These are phyloP conservation scores for Syzygium jambos DNA, from an alignment of 345 rosid genomes.

Conservation along the genomic window DNA sequence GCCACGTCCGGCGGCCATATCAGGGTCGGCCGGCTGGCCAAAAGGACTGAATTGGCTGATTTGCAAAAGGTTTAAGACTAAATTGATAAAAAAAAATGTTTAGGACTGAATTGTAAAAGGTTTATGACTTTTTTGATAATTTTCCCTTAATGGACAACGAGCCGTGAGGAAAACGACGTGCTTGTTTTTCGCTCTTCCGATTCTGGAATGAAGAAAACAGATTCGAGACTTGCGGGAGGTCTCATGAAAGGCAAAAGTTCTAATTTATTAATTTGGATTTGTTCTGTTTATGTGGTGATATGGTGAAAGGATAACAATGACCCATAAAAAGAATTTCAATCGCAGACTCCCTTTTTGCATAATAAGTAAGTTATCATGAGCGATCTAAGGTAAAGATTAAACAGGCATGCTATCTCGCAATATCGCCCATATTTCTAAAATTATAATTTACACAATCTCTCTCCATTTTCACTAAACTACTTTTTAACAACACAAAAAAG, in stretches of 20 bases:
- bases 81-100: too few species aligned
- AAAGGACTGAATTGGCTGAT: too few species aligned
- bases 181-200: rapidly evolving
- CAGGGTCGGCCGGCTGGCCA: too few species aligned
- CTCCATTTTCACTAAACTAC: too few species aligned
- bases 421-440: neutral
- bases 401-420: rapidly evolving
- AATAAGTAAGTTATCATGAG: neutral
- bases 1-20: too few species aligned
- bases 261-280: neutral
- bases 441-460: too few species aligned
- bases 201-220: neutral
- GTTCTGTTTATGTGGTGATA: neutral
- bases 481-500: too few species aligned
- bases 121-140: too few species aligned
- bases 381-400: neutral
- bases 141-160: too few species aligned
- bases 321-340: neutral
- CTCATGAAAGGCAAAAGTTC: neutral
- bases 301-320: neutral
- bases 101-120: too few species aligned
- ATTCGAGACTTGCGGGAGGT: neutral
- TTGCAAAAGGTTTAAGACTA: too few species aligned
- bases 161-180: neutral
- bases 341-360: too few species aligned